Conservation (phyloP, 768 basidiomycete species). For the Clitopilus hobsonii region DNA sequence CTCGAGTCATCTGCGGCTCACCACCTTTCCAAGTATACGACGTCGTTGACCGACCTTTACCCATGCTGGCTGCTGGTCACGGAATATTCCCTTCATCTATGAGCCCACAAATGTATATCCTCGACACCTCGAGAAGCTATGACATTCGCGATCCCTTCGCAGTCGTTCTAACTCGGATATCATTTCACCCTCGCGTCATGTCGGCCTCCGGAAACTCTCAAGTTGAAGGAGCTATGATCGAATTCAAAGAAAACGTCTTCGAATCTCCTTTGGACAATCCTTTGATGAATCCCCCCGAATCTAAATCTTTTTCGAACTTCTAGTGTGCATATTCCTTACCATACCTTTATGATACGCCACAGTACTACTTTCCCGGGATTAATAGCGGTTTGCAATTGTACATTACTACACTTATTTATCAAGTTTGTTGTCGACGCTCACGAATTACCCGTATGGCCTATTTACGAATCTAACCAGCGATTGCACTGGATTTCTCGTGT, state of each 20-base stretch:
- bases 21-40: neutral
- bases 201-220: neutral
- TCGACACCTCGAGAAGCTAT: neutral
- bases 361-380: no score
- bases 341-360: no score
- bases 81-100: neutral
- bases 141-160: neutral
- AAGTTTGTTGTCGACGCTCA: no score
- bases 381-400: no score
- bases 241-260: neutral
- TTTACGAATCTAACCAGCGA: no score
- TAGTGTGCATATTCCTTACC: no score
- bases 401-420: no score
- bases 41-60: neutral
- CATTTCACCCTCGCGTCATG: neutral
- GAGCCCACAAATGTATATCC: neutral
- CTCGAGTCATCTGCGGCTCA: neutral
- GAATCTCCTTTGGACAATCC: neutral
- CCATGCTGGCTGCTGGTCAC: neutral
- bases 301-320: neutral
- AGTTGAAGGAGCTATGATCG: neutral
- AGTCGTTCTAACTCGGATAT: neutral
- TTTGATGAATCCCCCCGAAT: neutral
- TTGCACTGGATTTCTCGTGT: no score
- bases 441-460: no score